Evolutionary conservation across 768 basidiomycete species (phyloP).

Genomic region (Mrakia frigida): DNA sequence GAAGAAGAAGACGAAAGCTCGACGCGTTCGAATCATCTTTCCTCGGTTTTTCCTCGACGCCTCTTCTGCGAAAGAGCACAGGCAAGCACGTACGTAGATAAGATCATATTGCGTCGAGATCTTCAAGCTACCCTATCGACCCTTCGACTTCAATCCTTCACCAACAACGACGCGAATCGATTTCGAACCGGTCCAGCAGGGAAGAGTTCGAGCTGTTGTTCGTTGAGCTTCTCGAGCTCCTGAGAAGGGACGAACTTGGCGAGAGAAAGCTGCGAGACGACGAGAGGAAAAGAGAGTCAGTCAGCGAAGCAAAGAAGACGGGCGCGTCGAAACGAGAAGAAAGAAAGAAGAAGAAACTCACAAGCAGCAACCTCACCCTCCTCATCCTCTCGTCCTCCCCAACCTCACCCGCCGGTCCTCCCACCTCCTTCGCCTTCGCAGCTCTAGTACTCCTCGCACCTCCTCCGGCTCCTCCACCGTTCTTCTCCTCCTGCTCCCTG

Average conservation of each 20-base stretch:
- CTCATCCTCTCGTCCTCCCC: conserved; percentile 20
- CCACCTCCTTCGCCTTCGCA: not conserved
- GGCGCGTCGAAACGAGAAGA: not conserved
- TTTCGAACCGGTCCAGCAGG: not conserved
- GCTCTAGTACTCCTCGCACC: not conserved
- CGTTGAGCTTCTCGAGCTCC: conserved; percentile 8
- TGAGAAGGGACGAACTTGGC: not conserved
- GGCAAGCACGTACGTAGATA: too few species aligned
- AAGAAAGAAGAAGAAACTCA: not conserved
- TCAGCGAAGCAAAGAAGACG: not conserved
- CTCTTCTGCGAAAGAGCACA: too few species aligned
- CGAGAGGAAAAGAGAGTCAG: too few species aligned
- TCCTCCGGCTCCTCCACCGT: not conserved
- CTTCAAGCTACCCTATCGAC: too few species aligned
- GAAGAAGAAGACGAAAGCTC: too few species aligned
- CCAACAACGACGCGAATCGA: not conserved
- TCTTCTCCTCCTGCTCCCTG: conserved; percentile 17
- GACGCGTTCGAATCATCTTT: too few species aligned
- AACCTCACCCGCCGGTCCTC: not conserved
- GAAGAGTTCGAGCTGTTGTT: conserved; percentile 17
- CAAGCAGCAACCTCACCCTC: conserved; percentile 13
- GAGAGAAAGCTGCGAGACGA: conserved; percentile 16
- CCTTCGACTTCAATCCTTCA: too few species aligned
- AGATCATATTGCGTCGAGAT: too few species aligned
- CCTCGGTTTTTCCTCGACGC: too few species aligned